phyloP scores from a whole-genome alignment of 2,329 filamentous ascomycete genomes.

The Calonectria pauciramosa region DNA sequence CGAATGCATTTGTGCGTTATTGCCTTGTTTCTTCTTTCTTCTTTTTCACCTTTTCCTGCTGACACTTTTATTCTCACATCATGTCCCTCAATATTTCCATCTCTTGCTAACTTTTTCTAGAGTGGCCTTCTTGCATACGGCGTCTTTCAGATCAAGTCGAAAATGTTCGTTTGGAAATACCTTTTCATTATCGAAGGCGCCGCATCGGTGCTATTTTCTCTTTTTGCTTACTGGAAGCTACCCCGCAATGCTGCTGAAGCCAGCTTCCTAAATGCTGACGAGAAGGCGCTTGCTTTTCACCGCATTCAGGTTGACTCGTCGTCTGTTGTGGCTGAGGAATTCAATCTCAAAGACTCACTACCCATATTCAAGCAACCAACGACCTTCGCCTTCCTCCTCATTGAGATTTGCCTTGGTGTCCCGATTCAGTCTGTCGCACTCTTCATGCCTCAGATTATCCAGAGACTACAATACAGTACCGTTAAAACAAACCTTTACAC shows the following conservation, averaged over 20 bases:
- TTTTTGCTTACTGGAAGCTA: slow-evolving; percentile 36
- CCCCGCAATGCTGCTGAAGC: slow-evolving; percentile 55
- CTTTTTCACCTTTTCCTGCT: too few relatives aligned
- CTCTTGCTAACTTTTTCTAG: neutral
- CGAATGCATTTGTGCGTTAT: slow-evolving; percentile 67
- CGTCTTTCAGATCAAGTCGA: slow-evolving; percentile 68
- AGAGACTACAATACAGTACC: slow-evolving; percentile 57
- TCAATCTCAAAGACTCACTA: slow-evolving; percentile 50
- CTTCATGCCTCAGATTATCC: slow-evolving; percentile 63
- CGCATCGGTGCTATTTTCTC: slow-evolving; percentile 38
- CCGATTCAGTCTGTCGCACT: slow-evolving; percentile 64
- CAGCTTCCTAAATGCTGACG: slow-evolving; percentile 55
- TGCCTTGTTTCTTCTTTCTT: neutral
- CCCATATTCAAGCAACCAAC: neutral
- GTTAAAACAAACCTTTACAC: slow-evolving; percentile 63
- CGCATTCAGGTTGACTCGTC: slow-evolving; percentile 42
- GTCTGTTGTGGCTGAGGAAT: slow-evolving; percentile 54
- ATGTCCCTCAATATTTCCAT: too few relatives aligned
- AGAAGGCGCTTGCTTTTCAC: slow-evolving; percentile 55
- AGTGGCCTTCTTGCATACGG: slow-evolving; percentile 72
- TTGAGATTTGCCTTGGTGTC: slow-evolving; percentile 55
- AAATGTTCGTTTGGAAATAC: slow-evolving; percentile 70
- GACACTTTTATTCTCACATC: too few relatives aligned
- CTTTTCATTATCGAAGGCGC: slow-evolving; percentile 71
- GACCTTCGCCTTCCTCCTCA: neutral